A percentile compares a stretch with the other conserved stretches of the same genome.
These are phyloP conservation scores for Endoconidiophora polonica DNA, from an alignment of 2,329 filamentous ascomycete species.

Conservation along the genomic window DNA sequence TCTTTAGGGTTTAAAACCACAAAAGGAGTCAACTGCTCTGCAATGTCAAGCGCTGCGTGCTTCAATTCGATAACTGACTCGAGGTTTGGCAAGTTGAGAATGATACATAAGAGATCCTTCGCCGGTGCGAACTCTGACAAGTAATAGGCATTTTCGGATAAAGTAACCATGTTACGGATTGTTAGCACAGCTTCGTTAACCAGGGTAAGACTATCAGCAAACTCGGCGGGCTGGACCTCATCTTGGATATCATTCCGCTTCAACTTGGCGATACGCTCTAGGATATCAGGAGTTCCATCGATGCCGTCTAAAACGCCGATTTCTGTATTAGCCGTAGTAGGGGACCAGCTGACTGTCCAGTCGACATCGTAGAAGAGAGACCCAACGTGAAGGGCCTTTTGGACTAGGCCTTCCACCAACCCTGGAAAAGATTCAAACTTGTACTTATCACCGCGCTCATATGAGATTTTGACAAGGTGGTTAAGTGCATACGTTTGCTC, in stretches of 20 bases:
- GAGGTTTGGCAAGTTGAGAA: constrained; percentile 58
- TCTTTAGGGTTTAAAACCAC: constrained; percentile 56
- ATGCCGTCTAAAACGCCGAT: constrained; percentile 28
- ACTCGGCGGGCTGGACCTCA: constrained; percentile 55
- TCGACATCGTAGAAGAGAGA: constrained; percentile 65
- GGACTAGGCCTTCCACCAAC: constrained; percentile 72
- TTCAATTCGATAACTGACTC: constrained; percentile 67
- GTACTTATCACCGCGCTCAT: constrained; percentile 87
- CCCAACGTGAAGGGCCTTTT: constrained; percentile 66
- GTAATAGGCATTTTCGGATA: constrained; percentile 74
- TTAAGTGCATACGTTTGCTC: constrained; percentile 90
- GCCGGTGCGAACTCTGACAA: constrained; percentile 59
- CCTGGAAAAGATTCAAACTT: constrained; percentile 83
- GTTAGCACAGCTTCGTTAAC: constrained; percentile 78
- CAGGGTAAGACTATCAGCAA: constrained; percentile 53
- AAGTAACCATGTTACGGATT: constrained; percentile 87
- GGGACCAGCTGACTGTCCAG: constrained; percentile 60
- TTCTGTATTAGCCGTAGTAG: constrained; percentile 31
- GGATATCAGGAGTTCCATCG: constrained; percentile 33
- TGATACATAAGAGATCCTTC: constrained; percentile 68
- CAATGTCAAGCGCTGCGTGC: constrained; percentile 80
- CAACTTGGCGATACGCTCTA: constrained; percentile 54
- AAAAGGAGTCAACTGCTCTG: constrained; percentile 76
- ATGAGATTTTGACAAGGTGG: constrained; percentile 89
- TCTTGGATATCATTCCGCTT: constrained; percentile 42